Evolutionary conservation across 2,329 filamentous ascomycete species (phyloP), one percentile per base, ranked within the genome.

Genomic region (Graphiopsis chlorocephala): DNA sequence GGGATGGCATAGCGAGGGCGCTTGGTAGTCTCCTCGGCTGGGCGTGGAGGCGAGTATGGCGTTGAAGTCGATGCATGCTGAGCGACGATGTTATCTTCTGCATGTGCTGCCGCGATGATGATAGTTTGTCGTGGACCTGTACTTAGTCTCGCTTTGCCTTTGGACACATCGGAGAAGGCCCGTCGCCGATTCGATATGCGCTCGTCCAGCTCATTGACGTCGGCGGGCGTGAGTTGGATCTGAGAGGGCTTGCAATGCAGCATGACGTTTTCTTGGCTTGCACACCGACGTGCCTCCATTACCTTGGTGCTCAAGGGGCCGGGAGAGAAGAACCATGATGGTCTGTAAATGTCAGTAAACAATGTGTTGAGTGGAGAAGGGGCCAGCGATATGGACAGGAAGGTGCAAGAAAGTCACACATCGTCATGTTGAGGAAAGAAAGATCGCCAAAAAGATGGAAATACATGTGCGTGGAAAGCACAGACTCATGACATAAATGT

Each of bases 171-270:
- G 4, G 47, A 42, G 1, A 23, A 50, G 2, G 62, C 62, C 20
- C 52, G 20, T 4, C 23, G 70, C 58, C 67, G 70, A 53, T 66
- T 68, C 35, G 61, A 50, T 20, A 65, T 66, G 52, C 71, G 65
- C 20, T 65, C 60, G 4, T 75, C 68, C 58, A 71, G 68, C 35
- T 71, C 72, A 25, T 63, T 60, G 29, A 74, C 64, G 63, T 77
- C 75, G 28, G 69, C 66, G 26, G 67, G 57, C 14, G 68, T 72
- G 58, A 76, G 71, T 8, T 66, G 64, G 65, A 76, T 68, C 33
- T 68, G 69, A 14, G 73, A 71, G 17, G 73, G 66, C 8, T 67
- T 68, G 53, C 67, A 70, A n/a, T 68, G 72, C 17, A 76, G 70
- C 74, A 76, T 75, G 5, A 48, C 23, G n/a, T 50, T 20, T 3